Conservation (phyloP, 2,329 filamentous ascomycete species). For the Phialocephala subalpina region DNA sequence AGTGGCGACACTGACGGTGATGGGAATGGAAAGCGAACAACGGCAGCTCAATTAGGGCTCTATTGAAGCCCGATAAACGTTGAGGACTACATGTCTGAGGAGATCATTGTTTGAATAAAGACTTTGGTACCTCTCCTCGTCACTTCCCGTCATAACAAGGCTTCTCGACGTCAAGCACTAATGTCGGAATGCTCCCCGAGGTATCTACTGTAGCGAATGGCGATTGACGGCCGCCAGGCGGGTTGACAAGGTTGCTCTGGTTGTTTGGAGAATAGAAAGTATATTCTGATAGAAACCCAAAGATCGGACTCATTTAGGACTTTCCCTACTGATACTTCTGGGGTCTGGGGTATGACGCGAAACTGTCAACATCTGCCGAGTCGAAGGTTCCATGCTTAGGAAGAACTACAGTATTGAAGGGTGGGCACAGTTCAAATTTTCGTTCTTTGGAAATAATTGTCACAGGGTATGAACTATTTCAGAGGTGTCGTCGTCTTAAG, state of each 20-base stretch:
- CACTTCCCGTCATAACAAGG: not conserved
- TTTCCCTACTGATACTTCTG: not conserved
- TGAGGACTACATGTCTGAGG: not conserved
- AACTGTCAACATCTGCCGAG: not conserved
- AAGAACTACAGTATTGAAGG: not conserved
- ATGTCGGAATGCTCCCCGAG: not conserved
- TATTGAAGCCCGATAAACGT: not conserved
- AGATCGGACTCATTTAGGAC: not conserved
- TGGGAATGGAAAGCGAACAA: not conserved
- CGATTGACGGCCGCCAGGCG: too few species aligned
- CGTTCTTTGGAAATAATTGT: not conserved
- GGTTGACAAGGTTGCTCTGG: not conserved
- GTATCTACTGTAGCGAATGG: too few species aligned
- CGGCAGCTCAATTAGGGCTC: not conserved
- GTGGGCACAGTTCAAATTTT: not conserved
- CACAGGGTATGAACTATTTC: not conserved
- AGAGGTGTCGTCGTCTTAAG: too few species aligned
- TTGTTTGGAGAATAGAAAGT: not conserved
- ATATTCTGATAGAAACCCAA: not conserved
- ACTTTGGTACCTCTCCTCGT: not conserved
- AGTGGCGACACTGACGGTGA: not conserved
- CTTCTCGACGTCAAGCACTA: not conserved
- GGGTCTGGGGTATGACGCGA: not conserved
- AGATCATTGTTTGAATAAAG: not conserved
- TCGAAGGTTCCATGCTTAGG: not conserved